These are phyloP conservation scores for Detonula confervacea DNA, from an alignment of 352 stramenopile genomes.

Conservation along the genomic window DNA sequence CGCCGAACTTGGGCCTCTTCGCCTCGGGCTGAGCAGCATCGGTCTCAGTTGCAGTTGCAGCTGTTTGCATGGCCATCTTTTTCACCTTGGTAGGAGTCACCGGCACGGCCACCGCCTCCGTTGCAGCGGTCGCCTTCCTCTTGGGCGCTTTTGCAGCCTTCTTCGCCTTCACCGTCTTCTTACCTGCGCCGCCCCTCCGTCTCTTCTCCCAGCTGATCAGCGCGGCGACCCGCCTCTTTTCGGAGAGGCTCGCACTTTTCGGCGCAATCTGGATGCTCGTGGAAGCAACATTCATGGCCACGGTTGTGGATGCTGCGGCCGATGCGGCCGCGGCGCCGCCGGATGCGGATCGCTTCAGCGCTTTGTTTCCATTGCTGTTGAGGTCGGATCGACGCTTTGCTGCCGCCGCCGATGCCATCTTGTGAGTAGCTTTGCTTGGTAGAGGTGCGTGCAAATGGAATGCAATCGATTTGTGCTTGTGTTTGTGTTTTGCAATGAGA, in stretches of 20 bases:
- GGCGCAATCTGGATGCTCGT: constrained; percentile 8
- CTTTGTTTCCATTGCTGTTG: constrained; percentile 11
- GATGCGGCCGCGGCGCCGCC: constrained; percentile 7
- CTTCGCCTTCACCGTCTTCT: not conserved
- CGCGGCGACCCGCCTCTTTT: constrained; percentile 49
- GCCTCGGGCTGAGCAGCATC: constrained; percentile 6
- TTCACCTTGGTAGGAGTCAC: constrained; percentile 6
- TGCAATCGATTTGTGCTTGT: too few relatives aligned
- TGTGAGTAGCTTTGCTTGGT: too few relatives aligned
- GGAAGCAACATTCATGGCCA: not conserved
- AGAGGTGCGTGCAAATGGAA: too few relatives aligned
- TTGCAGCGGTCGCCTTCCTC: not conserved
- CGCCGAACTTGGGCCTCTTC: constrained; percentile 18
- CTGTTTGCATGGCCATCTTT: constrained; percentile 8
- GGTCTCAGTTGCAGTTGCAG: not conserved
- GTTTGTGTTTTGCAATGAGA: too few relatives aligned
- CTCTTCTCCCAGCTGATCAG: constrained; percentile 44
- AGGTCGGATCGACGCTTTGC: constrained; percentile 16
- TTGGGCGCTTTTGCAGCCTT: not conserved
- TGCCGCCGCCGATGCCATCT: constrained; percentile 20
- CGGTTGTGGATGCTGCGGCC: constrained; percentile 1
- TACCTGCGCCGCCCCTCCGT: constrained; percentile 13
- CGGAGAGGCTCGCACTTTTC: constrained; percentile 21
- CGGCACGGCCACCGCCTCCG: not conserved
- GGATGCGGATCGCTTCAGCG: constrained; percentile 3